Conservation (phyloP, 345 rosid species). For the Gossypium turneri region DNA sequence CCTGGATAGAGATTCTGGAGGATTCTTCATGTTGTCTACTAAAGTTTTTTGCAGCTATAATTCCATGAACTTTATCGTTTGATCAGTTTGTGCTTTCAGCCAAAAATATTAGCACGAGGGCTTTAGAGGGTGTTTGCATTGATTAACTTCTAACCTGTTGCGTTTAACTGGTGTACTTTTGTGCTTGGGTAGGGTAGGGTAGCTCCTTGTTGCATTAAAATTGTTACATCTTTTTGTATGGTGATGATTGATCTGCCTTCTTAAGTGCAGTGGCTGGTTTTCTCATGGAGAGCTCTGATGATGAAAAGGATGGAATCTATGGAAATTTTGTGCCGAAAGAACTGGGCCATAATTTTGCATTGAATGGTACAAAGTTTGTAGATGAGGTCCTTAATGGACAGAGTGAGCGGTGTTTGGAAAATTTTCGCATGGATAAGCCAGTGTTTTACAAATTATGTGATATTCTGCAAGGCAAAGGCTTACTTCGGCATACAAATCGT, state of each 20-base stretch:
- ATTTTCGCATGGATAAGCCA: constrained; percentile 87
- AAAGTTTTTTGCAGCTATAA: neutral
- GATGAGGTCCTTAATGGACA: constrained; percentile 71
- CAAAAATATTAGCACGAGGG: neutral
- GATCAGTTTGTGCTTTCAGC: neutral
- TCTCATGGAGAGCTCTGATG: constrained; percentile 59
- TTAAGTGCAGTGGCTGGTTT: constrained; percentile 26
- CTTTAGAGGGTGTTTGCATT: neutral
- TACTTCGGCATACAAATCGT: constrained; percentile 82
- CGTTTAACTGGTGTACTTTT: neutral
- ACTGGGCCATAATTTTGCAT: constrained; percentile 30
- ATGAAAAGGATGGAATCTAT: constrained; percentile 44
- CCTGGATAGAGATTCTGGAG: neutral
- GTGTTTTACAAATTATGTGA: constrained; percentile 81
- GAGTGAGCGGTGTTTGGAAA: constrained; percentile 58
- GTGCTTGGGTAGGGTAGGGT: neutral
- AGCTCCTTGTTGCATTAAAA: neutral
- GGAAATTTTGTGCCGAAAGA: constrained; percentile 40
- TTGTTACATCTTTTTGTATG: neutral
- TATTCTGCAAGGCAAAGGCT: constrained; percentile 63
- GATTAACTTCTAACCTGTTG: neutral
- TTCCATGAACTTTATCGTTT: neutral
- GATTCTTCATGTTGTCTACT: neutral
- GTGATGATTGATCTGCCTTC: neutral
- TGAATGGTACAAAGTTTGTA: constrained; percentile 61